Conservation (phyloP, 352 stramenopile genomes). For the Poterioochromonas sp. region DNA sequence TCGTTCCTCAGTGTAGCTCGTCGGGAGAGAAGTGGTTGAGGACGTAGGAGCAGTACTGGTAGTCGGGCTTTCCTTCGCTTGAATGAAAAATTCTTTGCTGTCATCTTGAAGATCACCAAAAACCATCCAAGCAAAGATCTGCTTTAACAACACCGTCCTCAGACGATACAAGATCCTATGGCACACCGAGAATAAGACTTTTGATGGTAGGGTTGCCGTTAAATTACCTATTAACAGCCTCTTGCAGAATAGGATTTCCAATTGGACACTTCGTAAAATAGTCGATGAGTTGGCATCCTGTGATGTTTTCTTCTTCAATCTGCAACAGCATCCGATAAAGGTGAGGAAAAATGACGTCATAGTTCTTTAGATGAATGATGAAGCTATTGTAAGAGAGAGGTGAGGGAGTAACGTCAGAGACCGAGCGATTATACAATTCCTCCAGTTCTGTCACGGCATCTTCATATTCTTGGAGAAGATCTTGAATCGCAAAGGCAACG, state of each 20-base stretch:
- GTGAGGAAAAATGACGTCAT: not conserved
- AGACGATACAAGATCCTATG: constrained; percentile 9
- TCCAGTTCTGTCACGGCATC: constrained; percentile 14
- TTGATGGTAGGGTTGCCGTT: not conserved
- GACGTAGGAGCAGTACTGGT: too few species aligned
- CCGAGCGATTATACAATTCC: not conserved
- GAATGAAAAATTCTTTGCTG: constrained; percentile 41
- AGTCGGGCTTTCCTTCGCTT: too few species aligned
- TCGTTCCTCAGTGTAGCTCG: too few species aligned
- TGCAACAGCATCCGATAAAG: not conserved
- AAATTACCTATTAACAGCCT: constrained; percentile 15
- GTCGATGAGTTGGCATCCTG: constrained; percentile 21
- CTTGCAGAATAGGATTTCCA: not conserved
- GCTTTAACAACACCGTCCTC: constrained; percentile 36
- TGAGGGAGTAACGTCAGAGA: too few species aligned
- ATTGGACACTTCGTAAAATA: not conserved
- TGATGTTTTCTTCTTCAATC: not conserved
- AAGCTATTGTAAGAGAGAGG: not conserved
- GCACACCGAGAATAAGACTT: not conserved
- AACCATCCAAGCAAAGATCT: constrained; percentile 40
- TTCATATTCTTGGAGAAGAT: constrained; percentile 12
- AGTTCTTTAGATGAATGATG: not conserved
- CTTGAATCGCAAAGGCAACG: not conserved
- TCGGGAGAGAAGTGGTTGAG: too few species aligned
- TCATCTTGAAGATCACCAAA: constrained; percentile 39